Conservation (phyloP, 768 basidiomycete species). For the Fibroporia radiculosa region DNA sequence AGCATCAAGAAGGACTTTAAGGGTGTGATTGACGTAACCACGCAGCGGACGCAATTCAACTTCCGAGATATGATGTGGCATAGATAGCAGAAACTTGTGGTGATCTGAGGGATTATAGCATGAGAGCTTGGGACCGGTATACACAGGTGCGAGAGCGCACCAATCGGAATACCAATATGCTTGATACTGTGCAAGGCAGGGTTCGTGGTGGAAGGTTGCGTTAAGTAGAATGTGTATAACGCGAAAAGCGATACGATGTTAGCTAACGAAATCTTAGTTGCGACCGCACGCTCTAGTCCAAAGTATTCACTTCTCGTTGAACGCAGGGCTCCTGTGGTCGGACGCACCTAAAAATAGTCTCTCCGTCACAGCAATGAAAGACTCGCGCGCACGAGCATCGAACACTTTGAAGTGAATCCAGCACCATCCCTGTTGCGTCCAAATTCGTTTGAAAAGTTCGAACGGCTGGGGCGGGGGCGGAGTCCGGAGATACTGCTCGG, state of each 20-base stretch:
- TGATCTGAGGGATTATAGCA: slow-evolving; percentile 37
- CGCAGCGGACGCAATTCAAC: slow-evolving; percentile 37
- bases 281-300: slow-evolving; percentile 43
- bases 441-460: slow-evolving; percentile 60
- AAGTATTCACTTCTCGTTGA: neutral
- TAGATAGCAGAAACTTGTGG: slow-evolving; percentile 37
- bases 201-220: slow-evolving; percentile 52
- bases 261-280: slow-evolving; percentile 43
- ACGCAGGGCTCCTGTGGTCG: too few relatives aligned
- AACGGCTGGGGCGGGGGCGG: slow-evolving; percentile 40
- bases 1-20: slow-evolving; percentile 39
- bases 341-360: slow-evolving; percentile 62
- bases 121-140: neutral
- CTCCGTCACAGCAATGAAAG: slow-evolving; percentile 50
- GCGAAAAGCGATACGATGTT: slow-evolving; percentile 59
- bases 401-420: slow-evolving; percentile 72
- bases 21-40: slow-evolving; percentile 42
- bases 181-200: slow-evolving; percentile 42
- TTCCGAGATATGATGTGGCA: slow-evolving; percentile 40
- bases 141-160: slow-evolving; percentile 27
- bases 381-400: slow-evolving; percentile 56
- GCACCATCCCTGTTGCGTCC: slow-evolving; percentile 62
- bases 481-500: slow-evolving; percentile 36
- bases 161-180: slow-evolving; percentile 56
- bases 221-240: slow-evolving; percentile 60